phyloP scores from a whole-genome alignment of 495 filamentous ascomycete genomes.

The Astrothelium macrocarpum region DNA sequence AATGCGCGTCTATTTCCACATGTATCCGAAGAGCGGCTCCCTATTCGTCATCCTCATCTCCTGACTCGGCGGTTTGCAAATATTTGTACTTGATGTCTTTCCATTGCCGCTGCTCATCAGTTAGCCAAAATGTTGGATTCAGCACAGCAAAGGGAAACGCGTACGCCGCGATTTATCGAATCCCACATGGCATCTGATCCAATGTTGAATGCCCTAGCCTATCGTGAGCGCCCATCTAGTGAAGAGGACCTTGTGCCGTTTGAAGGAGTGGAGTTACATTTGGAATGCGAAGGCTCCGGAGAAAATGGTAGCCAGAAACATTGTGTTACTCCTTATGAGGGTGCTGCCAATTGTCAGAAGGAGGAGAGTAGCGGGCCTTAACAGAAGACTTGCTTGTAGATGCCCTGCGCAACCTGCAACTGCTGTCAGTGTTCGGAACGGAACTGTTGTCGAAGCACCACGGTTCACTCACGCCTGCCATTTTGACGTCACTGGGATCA shows the following conservation, averaged over 20 bases:
- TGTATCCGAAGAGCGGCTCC: not conserved
- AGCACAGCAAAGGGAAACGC: constrained; percentile 34
- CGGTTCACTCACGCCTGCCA: constrained; percentile 42
- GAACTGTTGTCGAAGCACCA: constrained; percentile 1
- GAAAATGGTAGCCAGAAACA: constrained; percentile 82
- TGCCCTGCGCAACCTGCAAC: constrained; percentile 44
- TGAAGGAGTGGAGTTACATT: constrained; percentile 78
- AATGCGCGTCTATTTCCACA: not conserved
- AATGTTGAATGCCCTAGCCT: constrained; percentile 62
- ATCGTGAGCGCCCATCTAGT: not conserved
- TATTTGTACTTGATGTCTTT: constrained; percentile 95
- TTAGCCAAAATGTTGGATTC: constrained; percentile 11
- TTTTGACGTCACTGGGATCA: constrained; percentile 32
- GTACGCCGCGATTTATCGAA: constrained; percentile 75
- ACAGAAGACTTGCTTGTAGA: constrained; percentile 72
- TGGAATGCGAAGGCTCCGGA: constrained; percentile 81
- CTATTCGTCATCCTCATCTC: constrained; percentile 30
- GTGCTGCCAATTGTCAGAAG: constrained; percentile 42
- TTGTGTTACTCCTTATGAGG: constrained; percentile 73
- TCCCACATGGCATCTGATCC: constrained; percentile 81
- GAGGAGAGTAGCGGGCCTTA: not conserved
- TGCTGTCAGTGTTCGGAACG: not conserved
- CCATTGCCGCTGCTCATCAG: constrained; percentile 78
- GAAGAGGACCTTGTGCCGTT: no score
- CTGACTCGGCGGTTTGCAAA: constrained; percentile 46